phyloP scores from a whole-genome alignment of 352 stramenopile genomes.

The Globisporangium paddicum region DNA sequence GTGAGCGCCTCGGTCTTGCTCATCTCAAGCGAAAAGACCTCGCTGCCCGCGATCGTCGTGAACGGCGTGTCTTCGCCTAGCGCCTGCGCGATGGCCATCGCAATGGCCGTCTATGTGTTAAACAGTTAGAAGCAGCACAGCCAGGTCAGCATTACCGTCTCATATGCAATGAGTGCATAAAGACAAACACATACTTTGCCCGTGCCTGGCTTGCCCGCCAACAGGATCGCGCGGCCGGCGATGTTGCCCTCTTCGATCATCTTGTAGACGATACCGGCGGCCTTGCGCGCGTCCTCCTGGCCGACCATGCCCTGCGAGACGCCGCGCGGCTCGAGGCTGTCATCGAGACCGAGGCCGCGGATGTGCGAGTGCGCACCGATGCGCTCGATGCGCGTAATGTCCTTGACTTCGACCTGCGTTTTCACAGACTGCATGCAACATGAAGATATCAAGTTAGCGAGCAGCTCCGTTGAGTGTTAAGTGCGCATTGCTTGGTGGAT shows the following conservation, averaged over 20 bases:
- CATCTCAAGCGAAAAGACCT: constrained; percentile 99
- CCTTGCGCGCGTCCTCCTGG: constrained; percentile 91
- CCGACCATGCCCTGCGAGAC: constrained; percentile 97
- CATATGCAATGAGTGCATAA: neutral
- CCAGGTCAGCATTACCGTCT: neutral
- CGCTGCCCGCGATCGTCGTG: constrained; percentile 96
- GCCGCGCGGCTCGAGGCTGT: constrained; percentile 93
- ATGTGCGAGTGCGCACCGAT: constrained; percentile 99
- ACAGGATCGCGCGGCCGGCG: constrained; percentile 93
- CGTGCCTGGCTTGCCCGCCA: constrained; percentile 95
- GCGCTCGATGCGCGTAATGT: constrained; percentile 97
- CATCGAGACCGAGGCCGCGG: constrained; percentile 96
- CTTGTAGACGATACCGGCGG: constrained; percentile 94
- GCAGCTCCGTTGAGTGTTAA: neutral
- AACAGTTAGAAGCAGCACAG: neutral
- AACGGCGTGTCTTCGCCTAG: constrained; percentile 98
- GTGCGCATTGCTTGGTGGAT: neutral
- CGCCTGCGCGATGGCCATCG: constrained; percentile 97
- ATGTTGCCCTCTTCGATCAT: constrained; percentile 99
- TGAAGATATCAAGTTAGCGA: neutral
- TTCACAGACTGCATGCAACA: constrained; percentile 47
- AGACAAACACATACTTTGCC: constrained; percentile 62
- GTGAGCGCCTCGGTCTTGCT: constrained; percentile 99
- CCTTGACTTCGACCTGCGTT: constrained; percentile 90
- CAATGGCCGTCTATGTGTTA: constrained; percentile 95